Conservation (phyloP, 2,329 filamentous ascomycete genomes). For the Ilyonectria mors-panacis region DNA sequence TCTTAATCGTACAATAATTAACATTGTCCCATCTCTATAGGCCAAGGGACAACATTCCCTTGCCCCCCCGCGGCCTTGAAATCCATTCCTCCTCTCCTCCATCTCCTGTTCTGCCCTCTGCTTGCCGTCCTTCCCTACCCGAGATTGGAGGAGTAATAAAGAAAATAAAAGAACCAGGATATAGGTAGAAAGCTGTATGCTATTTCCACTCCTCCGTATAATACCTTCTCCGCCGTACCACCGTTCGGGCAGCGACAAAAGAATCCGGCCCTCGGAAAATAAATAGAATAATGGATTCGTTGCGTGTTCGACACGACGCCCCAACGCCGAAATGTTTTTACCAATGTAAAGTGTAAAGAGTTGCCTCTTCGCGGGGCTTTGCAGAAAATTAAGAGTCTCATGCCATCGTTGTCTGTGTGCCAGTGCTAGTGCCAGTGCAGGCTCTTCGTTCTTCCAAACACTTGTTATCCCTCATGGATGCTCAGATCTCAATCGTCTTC, state of each 20-base stretch:
- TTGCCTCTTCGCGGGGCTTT: slow-evolving; percentile 39
- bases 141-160: slow-evolving; percentile 29
- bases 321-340: slow-evolving; percentile 47
- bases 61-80: slow-evolving; percentile 4
- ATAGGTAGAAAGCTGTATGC: slow-evolving; percentile 37
- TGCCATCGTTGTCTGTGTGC: slow-evolving; percentile 49
- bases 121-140: slow-evolving; percentile 10
- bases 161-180: slow-evolving; percentile 35
- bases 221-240: slow-evolving; percentile 7
- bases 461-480: slow-evolving; percentile 20
- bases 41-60: slow-evolving; percentile 16
- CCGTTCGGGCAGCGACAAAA: slow-evolving; percentile 16
- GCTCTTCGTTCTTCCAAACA: slow-evolving; percentile 42
- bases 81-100: slow-evolving; percentile 13
- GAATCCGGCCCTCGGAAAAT: slow-evolving; percentile 27
- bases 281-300: slow-evolving; percentile 41
- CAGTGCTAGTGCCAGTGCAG: slow-evolving; percentile 44
- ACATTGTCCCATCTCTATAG: slow-evolving; percentile 41
- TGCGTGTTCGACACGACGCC: slow-evolving; percentile 47
- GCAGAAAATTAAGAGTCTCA: slow-evolving; percentile 55
- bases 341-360: slow-evolving; percentile 42
- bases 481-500: slow-evolving; percentile 74
- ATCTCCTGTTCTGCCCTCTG: slow-evolving; percentile 22
- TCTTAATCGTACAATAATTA: slow-evolving; percentile 49
- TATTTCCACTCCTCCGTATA: slow-evolving; percentile 31